Conservation (phyloP, 1,284 basidiomycete species). For the Trametes sp. region DNA sequence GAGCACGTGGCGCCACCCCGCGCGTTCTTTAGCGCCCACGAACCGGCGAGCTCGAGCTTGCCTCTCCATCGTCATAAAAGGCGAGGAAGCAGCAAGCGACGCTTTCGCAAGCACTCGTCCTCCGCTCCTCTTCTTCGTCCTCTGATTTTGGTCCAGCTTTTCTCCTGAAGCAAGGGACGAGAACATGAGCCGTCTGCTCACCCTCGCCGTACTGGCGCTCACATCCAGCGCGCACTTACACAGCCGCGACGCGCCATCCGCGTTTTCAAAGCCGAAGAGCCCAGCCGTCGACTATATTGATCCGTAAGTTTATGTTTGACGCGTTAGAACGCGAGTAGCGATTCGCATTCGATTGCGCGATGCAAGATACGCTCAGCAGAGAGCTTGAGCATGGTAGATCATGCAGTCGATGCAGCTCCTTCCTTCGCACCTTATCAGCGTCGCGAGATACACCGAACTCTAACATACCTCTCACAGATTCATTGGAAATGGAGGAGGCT, state of each 20-base stretch:
- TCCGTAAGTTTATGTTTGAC: constrained; percentile 48
- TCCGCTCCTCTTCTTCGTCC: not conserved
- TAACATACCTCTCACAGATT: constrained; percentile 43
- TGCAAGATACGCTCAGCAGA: no score
- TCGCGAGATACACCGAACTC: no score
- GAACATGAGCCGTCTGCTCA: constrained; percentile 6
- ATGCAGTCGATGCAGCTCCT: no score
- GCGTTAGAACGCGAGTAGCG: not conserved
- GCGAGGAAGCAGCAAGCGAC: not conserved
- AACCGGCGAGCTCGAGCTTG: constrained; percentile 8
- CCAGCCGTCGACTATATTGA: constrained; percentile 60
- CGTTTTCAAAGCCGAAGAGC: constrained; percentile 43
- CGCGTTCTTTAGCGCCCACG: no score
- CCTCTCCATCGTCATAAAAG: not conserved
- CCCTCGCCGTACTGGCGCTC: constrained; percentile 18
- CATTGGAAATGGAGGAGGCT: constrained; percentile 76
- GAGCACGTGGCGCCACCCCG: no score
- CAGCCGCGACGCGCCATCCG: constrained; percentile 16
- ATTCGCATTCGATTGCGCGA: no score
- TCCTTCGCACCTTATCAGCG: no score
- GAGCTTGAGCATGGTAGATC: no score
- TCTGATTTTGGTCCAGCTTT: not conserved
- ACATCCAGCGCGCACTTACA: constrained; percentile 8
- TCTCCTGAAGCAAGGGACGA: not conserved
- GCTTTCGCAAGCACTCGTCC: not conserved